Evolutionary conservation across 208 protist genomes (phyloP).

Genomic region (Herpetomonas samuelpessoai): DNA sequence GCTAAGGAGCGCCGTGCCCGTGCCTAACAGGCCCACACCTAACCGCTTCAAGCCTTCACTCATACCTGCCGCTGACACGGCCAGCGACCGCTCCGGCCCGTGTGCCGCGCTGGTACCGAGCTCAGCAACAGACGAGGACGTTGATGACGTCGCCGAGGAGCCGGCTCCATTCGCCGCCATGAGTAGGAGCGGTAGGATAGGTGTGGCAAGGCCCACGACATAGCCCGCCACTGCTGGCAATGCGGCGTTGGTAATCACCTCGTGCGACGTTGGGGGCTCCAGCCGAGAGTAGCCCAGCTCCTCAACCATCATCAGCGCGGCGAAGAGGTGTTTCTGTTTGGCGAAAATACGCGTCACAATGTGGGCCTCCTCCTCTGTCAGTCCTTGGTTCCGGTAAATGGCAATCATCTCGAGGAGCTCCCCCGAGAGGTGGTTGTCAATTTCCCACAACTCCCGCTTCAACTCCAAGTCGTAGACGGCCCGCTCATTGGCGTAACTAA

Average conservation of each 20-base stretch:
- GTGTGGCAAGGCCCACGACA: constrained; percentile 29
- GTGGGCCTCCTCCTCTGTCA: constrained; percentile 83
- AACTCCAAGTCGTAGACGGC: constrained; percentile 85
- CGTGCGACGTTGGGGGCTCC: constrained; percentile 54
- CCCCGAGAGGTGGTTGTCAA: constrained; percentile 89
- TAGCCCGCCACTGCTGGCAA: constrained; percentile 62
- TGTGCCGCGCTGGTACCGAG: constrained; percentile 4
- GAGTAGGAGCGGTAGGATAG: constrained; percentile 29
- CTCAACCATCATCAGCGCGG: constrained; percentile 94
- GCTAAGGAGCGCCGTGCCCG: constrained; percentile 30
- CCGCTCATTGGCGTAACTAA: constrained; percentile 57
- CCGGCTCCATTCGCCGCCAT: neutral
- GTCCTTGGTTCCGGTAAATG: constrained; percentile 91
- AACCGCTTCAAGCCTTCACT: neutral
- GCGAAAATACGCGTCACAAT: constrained; percentile 86
- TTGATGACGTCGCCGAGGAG: neutral
- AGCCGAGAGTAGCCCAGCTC: constrained; percentile 92
- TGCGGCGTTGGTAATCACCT: constrained; percentile 58
- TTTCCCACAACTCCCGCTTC: constrained; percentile 92
- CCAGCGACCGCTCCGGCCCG: neutral
- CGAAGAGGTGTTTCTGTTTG: constrained; percentile 81
- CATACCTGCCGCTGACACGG: constrained; percentile 1
- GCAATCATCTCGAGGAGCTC: constrained; percentile 93
- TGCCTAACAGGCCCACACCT: constrained; percentile 20
- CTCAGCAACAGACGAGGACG: no score